These are phyloP conservation scores for Ogataea parapolymorpha DNA, from an alignment of 805 yeast genomes.

Conservation along the genomic window DNA sequence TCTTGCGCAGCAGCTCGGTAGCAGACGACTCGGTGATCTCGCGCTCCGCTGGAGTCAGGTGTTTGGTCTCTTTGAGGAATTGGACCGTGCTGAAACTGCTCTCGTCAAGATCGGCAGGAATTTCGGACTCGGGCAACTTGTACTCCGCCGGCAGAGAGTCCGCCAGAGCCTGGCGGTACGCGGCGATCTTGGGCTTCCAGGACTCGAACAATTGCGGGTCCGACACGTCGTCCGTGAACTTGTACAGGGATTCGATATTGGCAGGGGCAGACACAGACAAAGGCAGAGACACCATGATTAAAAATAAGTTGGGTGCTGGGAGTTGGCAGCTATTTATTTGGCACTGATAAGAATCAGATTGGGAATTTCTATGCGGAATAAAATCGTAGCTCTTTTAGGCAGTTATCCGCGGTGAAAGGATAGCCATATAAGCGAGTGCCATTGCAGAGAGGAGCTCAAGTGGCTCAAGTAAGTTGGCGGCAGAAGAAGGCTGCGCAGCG, in stretches of 20 bases:
- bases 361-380: constrained; percentile 6
- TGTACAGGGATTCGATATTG: constrained; percentile 27
- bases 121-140: constrained; percentile 29
- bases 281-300: constrained; percentile 11
- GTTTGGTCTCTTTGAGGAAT: constrained; percentile 33
- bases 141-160: constrained; percentile 26
- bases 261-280: constrained; percentile 26
- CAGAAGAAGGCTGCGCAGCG: no score
- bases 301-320: no score
- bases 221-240: constrained; percentile 31
- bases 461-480: no score
- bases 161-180: constrained; percentile 34
- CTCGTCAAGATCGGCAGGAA: constrained; percentile 35
- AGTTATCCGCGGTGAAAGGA: not conserved
- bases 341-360: constrained; percentile 3
- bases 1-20: constrained; percentile 37
- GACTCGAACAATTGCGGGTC: constrained; percentile 40
- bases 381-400: not conserved
- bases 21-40: constrained; percentile 45
- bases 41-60: constrained; percentile 35
- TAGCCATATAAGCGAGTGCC: no score
- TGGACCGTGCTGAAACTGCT: constrained; percentile 36
- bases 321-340: not conserved
- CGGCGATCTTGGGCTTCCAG: constrained; percentile 46
- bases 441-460: no score